Percentiles rank a stretch among this genome's conserved stretches.
phyloP scores from a whole-genome alignment of 2,329 filamentous ascomycete species.

The Pseudogymnoascus sp. region DNA sequence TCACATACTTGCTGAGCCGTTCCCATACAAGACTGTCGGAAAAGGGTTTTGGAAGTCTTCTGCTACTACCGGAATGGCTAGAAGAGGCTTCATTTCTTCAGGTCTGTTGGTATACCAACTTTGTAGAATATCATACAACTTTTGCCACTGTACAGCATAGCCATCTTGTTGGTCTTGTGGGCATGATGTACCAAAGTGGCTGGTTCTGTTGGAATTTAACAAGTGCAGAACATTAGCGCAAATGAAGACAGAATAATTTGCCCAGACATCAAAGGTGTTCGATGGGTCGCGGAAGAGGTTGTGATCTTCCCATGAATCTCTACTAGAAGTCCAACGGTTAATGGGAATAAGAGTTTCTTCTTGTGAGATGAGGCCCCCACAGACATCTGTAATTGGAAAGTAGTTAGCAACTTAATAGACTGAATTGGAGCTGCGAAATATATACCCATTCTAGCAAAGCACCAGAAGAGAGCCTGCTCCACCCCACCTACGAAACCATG shows the following conservation, averaged over 20 bases:
- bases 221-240: conserved; percentile 37
- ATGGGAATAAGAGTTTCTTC: conserved; percentile 41
- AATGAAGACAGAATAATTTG: conserved; percentile 42
- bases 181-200: not conserved
- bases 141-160: conserved; percentile 29
- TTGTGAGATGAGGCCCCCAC: conserved; percentile 43
- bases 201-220: conserved; percentile 15
- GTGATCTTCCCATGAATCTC: conserved; percentile 19
- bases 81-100: conserved; percentile 29
- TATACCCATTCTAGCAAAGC: conserved; percentile 42
- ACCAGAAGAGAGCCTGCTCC: conserved; percentile 45
- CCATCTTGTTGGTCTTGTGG: conserved; percentile 16
- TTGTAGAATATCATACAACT: conserved; percentile 32
- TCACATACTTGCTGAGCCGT: conserved; percentile 3
- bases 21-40: conserved; percentile 16
- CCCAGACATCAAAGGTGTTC: conserved; percentile 37
- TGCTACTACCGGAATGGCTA: conserved; percentile 27
- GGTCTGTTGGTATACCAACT: conserved; percentile 33
- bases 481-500: conserved; percentile 42
- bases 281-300: conserved; percentile 28
- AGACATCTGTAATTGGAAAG: conserved; percentile 32
- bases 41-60: conserved; percentile 22
- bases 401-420: not conserved
- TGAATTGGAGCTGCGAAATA: not conserved
- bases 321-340: conserved; percentile 35